Percentiles rank a stretch among this genome's conserved stretches.
phyloP scores from a whole-genome alignment of 306 rosid species.

The Erythrophleum fordii region DNA sequence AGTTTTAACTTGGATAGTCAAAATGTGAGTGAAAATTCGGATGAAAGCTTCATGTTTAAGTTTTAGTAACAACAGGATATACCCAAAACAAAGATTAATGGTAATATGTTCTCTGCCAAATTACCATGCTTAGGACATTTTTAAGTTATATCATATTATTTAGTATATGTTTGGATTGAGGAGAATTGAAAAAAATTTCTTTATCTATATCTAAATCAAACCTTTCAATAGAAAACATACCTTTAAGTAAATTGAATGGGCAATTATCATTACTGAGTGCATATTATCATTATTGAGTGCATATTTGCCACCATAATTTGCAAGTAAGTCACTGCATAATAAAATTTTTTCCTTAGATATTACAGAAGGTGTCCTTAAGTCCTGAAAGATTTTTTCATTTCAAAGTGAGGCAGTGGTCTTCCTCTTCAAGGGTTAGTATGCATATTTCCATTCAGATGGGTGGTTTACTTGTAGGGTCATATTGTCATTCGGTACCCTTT shows the following conservation, averaged over 20 bases:
- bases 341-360: too few species aligned
- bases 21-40: not conserved
- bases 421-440: not conserved
- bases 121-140: not conserved
- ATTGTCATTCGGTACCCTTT: not conserved
- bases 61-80: not conserved
- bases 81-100: not conserved
- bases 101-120: not conserved
- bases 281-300: too few species aligned
- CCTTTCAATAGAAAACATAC: too few species aligned
- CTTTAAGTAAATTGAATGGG: too few species aligned
- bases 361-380: not conserved
- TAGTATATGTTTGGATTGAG: too few species aligned
- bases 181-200: too few species aligned
- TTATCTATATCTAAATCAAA: too few species aligned
- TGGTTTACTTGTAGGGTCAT: not conserved
- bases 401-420: not conserved
- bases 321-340: too few species aligned
- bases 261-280: too few species aligned
- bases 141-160: too few species aligned
- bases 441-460: slow-evolving; percentile 5
- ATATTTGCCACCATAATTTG: too few species aligned
- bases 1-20: too few species aligned
- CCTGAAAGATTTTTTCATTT: not conserved
- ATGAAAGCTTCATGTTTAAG: not conserved